phyloP scores from a whole-genome alignment of 2,329 filamentous ascomycete species.

The Chrysoporthe deuterocubensis region DNA sequence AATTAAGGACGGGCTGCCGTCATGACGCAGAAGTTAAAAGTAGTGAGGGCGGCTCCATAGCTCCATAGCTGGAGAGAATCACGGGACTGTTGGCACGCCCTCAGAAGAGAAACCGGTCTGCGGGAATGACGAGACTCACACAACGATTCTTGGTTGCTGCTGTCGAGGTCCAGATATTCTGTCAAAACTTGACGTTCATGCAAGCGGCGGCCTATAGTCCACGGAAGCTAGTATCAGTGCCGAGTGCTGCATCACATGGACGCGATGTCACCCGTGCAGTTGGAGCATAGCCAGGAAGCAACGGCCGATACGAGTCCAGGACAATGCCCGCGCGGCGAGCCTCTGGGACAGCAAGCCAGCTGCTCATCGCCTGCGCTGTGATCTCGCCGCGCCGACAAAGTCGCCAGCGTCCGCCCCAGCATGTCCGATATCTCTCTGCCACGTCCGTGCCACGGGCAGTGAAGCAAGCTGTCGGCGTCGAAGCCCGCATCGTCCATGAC shows the following conservation, averaged over 20 bases:
- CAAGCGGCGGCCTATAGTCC: not conserved
- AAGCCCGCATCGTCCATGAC: not conserved
- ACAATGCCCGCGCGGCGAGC: not conserved
- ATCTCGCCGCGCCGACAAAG: not conserved
- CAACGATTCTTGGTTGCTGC: not conserved
- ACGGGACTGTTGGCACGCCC: not conserved
- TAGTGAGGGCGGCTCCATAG: not conserved
- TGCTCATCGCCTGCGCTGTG: not conserved
- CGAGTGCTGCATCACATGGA: not conserved
- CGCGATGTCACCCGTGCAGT: not conserved
- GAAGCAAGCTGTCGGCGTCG: not conserved
- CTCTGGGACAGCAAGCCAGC: not conserved
- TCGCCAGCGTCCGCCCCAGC: not conserved
- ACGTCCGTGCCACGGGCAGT: not conserved
- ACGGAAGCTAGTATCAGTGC: not conserved
- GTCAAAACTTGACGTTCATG: not conserved
- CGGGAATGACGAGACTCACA: not conserved
- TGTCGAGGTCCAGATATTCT: not conserved
- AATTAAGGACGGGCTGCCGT: not conserved
- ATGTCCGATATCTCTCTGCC: not conserved
- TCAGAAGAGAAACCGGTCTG: not conserved
- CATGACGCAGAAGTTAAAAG: not conserved
- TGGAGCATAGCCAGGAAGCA: not conserved
- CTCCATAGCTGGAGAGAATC: not conserved
- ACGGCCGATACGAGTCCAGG: not conserved